Percentiles rank a stretch among this genome's conserved stretches.
Evolutionary conservation across 2,329 filamentous ascomycete genomes (phyloP).

Genomic region (Colletotrichum tamarilloi): DNA sequence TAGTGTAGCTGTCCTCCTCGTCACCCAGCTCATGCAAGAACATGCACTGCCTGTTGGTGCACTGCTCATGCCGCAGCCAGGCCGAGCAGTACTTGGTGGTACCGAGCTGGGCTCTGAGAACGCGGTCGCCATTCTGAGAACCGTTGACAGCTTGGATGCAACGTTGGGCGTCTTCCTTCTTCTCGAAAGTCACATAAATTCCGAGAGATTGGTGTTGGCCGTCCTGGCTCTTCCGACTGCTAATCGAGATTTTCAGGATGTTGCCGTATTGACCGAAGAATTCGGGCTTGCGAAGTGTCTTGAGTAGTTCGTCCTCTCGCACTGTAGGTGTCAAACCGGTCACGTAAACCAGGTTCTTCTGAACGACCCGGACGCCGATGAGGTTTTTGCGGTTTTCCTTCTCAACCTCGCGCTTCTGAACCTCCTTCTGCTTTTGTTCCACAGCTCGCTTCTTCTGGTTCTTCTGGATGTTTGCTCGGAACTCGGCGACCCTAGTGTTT

Average conservation of each 20-base stretch:
- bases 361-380: slow-evolving; percentile 92
- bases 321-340: slow-evolving; percentile 93
- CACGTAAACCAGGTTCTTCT: slow-evolving; percentile 99
- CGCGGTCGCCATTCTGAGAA: slow-evolving; percentile 88
- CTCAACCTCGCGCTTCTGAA: slow-evolving; percentile 95
- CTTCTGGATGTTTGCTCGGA: slow-evolving; percentile 83
- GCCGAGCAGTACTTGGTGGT: slow-evolving; percentile 99
- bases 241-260: slow-evolving; percentile 98
- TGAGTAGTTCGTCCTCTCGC: slow-evolving; percentile 90
- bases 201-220: slow-evolving; percentile 88
- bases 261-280: slow-evolving; percentile 99
- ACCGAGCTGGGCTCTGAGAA: slow-evolving; percentile 81
- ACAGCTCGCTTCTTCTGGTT: slow-evolving; percentile 92
- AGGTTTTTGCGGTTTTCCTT: slow-evolving; percentile 96
- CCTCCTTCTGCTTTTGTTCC: slow-evolving; percentile 89
- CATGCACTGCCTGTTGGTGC: slow-evolving; percentile 96
- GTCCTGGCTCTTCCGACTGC: slow-evolving; percentile 85
- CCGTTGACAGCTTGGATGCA: slow-evolving; percentile 95
- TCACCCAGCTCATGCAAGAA: slow-evolving; percentile 99
- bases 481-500: slow-evolving; percentile 72
- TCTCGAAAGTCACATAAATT: slow-evolving; percentile 98
- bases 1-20: slow-evolving; percentile 95
- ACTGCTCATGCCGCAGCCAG: slow-evolving; percentile 93
- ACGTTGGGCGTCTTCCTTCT: slow-evolving; percentile 86
- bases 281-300: slow-evolving; percentile 88